Evolutionary conservation across 805 yeast species (phyloP).

Genomic region (Cyberlindnera xishuangbannaensis): DNA sequence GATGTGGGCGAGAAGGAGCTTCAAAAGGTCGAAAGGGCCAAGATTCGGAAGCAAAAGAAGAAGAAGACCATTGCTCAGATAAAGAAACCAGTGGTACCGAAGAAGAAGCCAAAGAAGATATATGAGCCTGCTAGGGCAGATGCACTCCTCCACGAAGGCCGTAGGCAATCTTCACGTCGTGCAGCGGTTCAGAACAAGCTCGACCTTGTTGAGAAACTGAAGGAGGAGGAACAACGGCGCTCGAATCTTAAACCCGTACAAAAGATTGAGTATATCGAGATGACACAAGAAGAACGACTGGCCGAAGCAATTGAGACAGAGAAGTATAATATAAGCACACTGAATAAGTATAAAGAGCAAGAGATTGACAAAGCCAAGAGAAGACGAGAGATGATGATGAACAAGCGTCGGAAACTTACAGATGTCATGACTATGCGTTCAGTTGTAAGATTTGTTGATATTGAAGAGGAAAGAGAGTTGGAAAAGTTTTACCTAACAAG

Average conservation of each 20-base stretch:
- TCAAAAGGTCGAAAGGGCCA: conserved; percentile 34
- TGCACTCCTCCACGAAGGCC: conserved; percentile 41
- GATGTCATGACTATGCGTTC: conserved; percentile 53
- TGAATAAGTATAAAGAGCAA: conserved; percentile 75
- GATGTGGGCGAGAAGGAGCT: conserved; percentile 66
- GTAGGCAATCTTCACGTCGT: conserved; percentile 73
- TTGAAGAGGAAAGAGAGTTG: conserved; percentile 55
- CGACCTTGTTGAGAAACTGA: conserved; percentile 66
- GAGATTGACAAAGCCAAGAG: conserved; percentile 75
- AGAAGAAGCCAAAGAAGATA: conserved; percentile 28
- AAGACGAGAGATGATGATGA: conserved; percentile 66
- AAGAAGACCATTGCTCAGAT: conserved; percentile 28
- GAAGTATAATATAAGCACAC: conserved; percentile 61
- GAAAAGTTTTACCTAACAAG: conserved; percentile 35
- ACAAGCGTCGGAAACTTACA: conserved; percentile 54
- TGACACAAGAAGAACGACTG: conserved; percentile 39
- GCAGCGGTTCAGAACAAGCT: conserved; percentile 74
- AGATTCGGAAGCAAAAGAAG: conserved; percentile 23
- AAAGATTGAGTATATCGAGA: conserved; percentile 35
- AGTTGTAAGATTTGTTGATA: conserved; percentile 46
- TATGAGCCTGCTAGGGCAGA: conserved; percentile 40
- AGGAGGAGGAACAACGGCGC: conserved; percentile 59
- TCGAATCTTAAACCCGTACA: conserved; percentile 37
- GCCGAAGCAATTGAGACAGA: conserved; percentile 90
- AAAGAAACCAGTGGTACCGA: conserved; percentile 24